These are phyloP conservation scores for Pythium myriotylum DNA, from an alignment of 352 stramenopile species.

Conservation along the genomic window DNA sequence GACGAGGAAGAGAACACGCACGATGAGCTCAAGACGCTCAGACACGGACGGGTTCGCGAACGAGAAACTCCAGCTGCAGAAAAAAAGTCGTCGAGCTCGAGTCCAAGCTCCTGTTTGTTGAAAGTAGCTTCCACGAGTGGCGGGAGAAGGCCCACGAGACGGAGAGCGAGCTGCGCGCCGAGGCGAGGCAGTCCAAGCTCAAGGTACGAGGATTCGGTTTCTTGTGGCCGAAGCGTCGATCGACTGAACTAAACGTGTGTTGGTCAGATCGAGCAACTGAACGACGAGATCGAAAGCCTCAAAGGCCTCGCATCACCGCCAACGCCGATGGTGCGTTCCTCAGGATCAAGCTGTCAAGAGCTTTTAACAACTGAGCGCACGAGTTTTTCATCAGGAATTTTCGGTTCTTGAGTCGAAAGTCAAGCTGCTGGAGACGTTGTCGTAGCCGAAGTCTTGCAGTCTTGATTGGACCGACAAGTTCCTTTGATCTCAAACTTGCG, in stretches of 20 bases:
- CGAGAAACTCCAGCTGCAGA: conserved; percentile 61
- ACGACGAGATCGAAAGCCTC: conserved; percentile 54
- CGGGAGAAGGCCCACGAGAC: conserved; percentile 70
- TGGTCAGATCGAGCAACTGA: conserved; percentile 65
- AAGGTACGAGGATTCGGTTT: conserved; percentile 37
- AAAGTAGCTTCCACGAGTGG: conserved; percentile 67
- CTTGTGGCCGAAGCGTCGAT: not conserved
- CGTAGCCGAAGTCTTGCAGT: too few species aligned
- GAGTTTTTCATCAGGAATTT: conserved; percentile 44
- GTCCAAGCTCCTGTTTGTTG: conserved; percentile 65
- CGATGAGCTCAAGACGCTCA: conserved; percentile 57
- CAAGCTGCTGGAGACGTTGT: conserved; percentile 59
- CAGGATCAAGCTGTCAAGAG: too few species aligned
- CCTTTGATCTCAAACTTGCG: too few species aligned
- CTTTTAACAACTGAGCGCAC: too few species aligned
- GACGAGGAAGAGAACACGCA: conserved; percentile 65
- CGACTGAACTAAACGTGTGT: conserved; percentile 17
- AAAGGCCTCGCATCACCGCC: conserved; percentile 26
- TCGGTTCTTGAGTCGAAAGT: conserved; percentile 70
- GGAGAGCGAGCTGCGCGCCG: conserved; percentile 44
- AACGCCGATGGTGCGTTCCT: conserved; percentile 2
- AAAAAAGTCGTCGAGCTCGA: conserved; percentile 78
- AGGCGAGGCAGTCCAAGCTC: conserved; percentile 49
- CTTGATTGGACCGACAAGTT: too few species aligned
- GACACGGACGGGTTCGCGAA: conserved; percentile 51